Evolutionary conservation across 2,329 filamentous ascomycete genomes (phyloP), one percentile per base, ranked within the genome.

Genomic region (Ascochyta rabiei): DNA sequence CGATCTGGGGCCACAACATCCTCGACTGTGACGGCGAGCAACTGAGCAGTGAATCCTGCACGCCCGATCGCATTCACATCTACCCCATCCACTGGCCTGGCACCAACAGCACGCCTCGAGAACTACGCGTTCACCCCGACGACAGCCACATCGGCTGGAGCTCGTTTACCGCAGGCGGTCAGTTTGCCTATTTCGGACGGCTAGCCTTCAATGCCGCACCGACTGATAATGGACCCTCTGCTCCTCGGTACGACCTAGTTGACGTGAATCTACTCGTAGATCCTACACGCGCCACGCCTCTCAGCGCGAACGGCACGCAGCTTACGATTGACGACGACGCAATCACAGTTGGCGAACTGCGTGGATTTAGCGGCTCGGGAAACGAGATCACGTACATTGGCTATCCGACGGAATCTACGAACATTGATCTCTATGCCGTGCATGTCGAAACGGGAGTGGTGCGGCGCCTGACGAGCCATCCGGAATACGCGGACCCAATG

Each of bases 101-200:
- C 6, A 61, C 64, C 4, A 72, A 75, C 4, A 76, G 74, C 0
- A 45, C 37, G 3, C 67, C 76, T 1, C 74, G 79, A 3, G 80
- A 81, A 59, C 60, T 81, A 23, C 77, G 78, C 13, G 51, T 81
- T 7, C 78, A 81, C 53, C 78, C 79, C 0, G 79, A 81, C 33
- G 66, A 80, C 33, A 60, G 68, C 0, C 79, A 81, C 47, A 59
- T 81, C 6, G 76, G 73, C 4, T 80, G 73, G 60, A 80, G 73
- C 59, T 74, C 75, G 0, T 77, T 79, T 47, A 49, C 48, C 5
- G 45, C 39, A 9, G 60, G 63, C 9, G 60, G 74, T 45, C 66
- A 75, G 33, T 57, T 55, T 12, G 53, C 53, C 1, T 79, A 76
- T 62, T 75, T 77, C 42, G 73, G 70, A 2, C 69, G 76, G 0